Evolutionary conservation across 1,284 basidiomycete species (phyloP), one percentile per base, ranked within the genome.

Genomic region (Takashimella koratensis): DNA sequence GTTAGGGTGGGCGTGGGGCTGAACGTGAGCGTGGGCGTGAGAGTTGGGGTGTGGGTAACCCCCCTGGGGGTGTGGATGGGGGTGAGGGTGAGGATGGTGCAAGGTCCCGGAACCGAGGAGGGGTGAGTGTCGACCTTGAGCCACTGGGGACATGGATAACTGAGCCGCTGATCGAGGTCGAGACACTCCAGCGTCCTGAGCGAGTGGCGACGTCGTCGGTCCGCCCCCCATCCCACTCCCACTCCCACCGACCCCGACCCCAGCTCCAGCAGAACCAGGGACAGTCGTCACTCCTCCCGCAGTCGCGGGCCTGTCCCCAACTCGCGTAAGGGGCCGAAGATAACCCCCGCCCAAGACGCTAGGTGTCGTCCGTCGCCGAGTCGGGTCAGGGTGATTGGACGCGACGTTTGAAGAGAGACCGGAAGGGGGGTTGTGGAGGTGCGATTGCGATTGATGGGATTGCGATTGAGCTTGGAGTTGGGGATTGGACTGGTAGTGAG

Each of bases 321-420:
- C 70, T 11, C 71, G 57, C 2, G 71, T 74, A 16, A 74, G 54
- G 0, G 72, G 73, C 13, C 68, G 62, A 3, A 74, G 59, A 47
- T 70, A 68, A 63, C 64, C 65, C 1, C 59, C 58, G 27, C 66
- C 65, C 0, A 74, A 59, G 4, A 71, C 49, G 30, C 62, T 68
- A 5, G 61, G 63, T 22, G 12, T 62, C 0, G 58, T 44, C 26
- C 61, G 50, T 4, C 65, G 54, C 20, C 65, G 51, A 6, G 39
- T 42, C 8, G 55, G 53, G 24, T 65, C 63, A 27, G 41, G 44
- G 0, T 50, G 55, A 12, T 19, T 26, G 50, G 22, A 12, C 53
- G 25, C 45, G 19, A n/a, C 43, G 16, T 41, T 10, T 26, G 25
- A 8, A 44, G 11, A 24, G 49, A 25, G 8, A 49, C n/a, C 4